Conservation (phyloP, 164 flowering plant genomes). For the Kingdonia uniflora region DNA sequence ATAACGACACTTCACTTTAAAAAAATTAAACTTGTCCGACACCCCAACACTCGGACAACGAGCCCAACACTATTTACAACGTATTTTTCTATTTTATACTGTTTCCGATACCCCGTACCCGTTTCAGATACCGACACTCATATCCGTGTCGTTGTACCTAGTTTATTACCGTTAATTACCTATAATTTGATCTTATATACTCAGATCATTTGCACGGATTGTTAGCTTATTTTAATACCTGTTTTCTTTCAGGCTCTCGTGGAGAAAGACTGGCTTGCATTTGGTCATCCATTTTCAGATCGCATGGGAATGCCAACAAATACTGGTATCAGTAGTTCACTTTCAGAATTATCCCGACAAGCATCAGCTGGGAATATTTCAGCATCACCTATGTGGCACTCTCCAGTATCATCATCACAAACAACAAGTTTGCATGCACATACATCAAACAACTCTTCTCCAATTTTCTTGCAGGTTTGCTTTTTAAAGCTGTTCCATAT, state of each 20-base stretch:
- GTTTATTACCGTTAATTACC: too few species aligned
- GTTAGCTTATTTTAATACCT: too few species aligned
- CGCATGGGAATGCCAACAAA: constrained; percentile 73
- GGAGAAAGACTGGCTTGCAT: constrained; percentile 98
- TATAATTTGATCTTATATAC: too few species aligned
- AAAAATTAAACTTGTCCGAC: too few species aligned
- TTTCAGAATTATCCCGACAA: constrained; percentile 62
- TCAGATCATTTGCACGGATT: too few species aligned
- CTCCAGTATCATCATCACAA: constrained; percentile 50
- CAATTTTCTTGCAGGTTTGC: constrained; percentile 89
- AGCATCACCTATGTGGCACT: constrained; percentile 61
- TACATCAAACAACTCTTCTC: constrained; percentile 60
- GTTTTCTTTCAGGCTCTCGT: constrained; percentile 68
- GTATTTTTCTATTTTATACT: too few species aligned
- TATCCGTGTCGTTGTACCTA: too few species aligned
- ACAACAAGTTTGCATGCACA: constrained; percentile 51
- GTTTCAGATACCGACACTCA: too few species aligned
- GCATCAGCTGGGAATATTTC: constrained; percentile 55
- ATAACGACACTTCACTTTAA: too few species aligned
- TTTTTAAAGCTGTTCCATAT: not conserved
- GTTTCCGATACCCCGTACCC: too few species aligned
- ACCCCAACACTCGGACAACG: too few species aligned
- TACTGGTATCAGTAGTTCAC: constrained; percentile 33
- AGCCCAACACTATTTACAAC: too few species aligned
- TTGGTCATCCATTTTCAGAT: constrained; percentile 98